Conservation (phyloP, 768 basidiomycete species). For the Amanita pseudoporphyria region DNA sequence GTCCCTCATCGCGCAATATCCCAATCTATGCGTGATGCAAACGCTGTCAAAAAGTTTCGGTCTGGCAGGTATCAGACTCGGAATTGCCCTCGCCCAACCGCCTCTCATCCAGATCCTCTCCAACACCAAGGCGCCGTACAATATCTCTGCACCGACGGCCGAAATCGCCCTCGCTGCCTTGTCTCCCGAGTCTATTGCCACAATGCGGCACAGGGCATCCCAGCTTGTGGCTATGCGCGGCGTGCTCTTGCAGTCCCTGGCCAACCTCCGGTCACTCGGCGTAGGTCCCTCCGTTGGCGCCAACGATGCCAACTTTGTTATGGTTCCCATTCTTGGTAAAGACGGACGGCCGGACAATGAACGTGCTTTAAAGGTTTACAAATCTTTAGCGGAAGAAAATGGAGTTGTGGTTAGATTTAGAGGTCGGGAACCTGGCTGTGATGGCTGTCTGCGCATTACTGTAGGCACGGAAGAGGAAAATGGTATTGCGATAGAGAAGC, state of each 20-base stretch:
- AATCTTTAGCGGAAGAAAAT: constrained; percentile 70
- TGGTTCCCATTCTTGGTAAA: constrained; percentile 63
- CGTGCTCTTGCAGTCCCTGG: constrained; percentile 41
- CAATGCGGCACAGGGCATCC: constrained; percentile 57
- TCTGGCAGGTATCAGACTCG: constrained; percentile 91
- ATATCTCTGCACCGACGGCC: constrained; percentile 87
- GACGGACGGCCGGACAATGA: constrained; percentile 43
- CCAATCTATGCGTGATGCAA: constrained; percentile 91
- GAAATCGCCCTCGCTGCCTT: constrained; percentile 74
- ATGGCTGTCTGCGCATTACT: constrained; percentile 82
- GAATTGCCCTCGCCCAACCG: constrained; percentile 84
- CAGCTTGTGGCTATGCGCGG: constrained; percentile 51
- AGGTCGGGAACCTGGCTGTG: constrained; percentile 79
- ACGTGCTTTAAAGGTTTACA: constrained; percentile 62
- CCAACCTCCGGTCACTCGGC: constrained; percentile 36
- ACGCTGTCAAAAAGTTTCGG: constrained; percentile 97
- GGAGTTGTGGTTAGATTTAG: constrained; percentile 89
- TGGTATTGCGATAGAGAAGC: constrained; percentile 38
- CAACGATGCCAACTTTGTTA: constrained; percentile 84
- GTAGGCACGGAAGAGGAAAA: constrained; percentile 84
- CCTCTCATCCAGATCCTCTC: constrained; percentile 83
- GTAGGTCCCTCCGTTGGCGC: constrained; percentile 67
- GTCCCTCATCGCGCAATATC: constrained; percentile 66
- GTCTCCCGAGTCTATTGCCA: constrained; percentile 46
- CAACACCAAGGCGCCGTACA: constrained; percentile 98